Conservation (phyloP, 345 rosid species). For the Syzygium oleosum region DNA sequence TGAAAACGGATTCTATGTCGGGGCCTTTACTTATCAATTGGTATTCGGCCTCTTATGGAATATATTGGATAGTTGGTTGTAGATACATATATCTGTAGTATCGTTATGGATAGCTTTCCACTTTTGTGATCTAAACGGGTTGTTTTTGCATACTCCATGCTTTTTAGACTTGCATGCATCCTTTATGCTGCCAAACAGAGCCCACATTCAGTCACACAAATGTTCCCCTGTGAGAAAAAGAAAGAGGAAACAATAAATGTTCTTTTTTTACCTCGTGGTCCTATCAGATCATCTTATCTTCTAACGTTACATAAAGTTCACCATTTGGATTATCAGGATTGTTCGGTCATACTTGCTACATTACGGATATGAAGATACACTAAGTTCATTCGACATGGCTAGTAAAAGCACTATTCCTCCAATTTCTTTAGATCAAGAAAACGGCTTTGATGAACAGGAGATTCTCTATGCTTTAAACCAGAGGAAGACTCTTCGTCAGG, state of each 20-base stretch:
- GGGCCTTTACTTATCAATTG: background rate
- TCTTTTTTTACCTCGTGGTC: background rate
- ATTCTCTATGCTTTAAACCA: slow-evolving; percentile 59
- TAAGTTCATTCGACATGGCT: slow-evolving; percentile 77
- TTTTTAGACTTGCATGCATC: background rate
- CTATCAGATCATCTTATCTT: background rate
- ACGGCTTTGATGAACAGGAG: slow-evolving; percentile 55
- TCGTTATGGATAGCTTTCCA: background rate
- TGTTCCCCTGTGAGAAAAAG: background rate
- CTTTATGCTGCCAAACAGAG: background rate
- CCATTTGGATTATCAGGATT: slow-evolving; percentile 43
- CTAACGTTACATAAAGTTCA: background rate
- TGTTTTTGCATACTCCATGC: background rate
- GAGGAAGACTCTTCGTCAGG: slow-evolving; percentile 80
- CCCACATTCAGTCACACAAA: background rate
- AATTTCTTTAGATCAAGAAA: slow-evolving; percentile 44
- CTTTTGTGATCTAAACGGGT: background rate
- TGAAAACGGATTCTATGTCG: background rate
- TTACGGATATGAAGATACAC: slow-evolving; percentile 93
- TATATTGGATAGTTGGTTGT: background rate
- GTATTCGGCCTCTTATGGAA: background rate
- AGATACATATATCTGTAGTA: background rate
- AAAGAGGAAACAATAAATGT: background rate
- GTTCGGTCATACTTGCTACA: slow-evolving; percentile 84
- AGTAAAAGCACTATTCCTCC: slow-evolving; percentile 69